These are phyloP conservation scores for Brassica juncea DNA, from an alignment of 345 rosid species.

Conservation along the genomic window DNA sequence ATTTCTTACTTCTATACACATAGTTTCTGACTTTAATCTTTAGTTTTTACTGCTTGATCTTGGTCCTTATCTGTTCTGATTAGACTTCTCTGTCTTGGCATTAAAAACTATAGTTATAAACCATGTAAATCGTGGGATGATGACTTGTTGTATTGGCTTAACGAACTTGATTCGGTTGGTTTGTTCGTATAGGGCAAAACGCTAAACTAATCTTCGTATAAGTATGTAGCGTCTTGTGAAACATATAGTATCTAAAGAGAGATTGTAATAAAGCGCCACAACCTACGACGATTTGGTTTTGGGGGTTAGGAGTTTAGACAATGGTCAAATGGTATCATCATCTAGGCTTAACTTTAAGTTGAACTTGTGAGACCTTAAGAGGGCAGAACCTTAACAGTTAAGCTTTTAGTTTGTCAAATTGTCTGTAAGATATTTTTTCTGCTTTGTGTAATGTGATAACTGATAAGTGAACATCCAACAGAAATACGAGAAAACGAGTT, in stretches of 20 bases:
- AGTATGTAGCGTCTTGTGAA: background rate
- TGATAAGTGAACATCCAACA: background rate
- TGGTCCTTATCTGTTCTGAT: slow-evolving; percentile 10
- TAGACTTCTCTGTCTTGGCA: slow-evolving; percentile 2
- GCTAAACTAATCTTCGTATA: background rate
- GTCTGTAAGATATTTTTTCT: slow-evolving; percentile 17
- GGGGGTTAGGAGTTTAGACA: background rate
- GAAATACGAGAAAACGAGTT: background rate
- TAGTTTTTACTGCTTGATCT: background rate
- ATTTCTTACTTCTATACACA: background rate
- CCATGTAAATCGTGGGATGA: background rate
- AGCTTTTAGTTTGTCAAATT: slow-evolving; percentile 28
- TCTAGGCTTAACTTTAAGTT: slow-evolving; percentile 1
- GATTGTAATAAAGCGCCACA: background rate
- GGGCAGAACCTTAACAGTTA: background rate
- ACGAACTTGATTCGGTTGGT: background rate
- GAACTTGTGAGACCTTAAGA: background rate
- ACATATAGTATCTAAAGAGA: background rate
- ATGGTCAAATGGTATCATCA: slow-evolving; percentile 6
- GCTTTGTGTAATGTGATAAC: background rate
- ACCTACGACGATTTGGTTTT: background rate
- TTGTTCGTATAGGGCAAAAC: background rate
- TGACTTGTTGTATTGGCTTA: background rate
- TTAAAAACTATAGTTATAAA: background rate
- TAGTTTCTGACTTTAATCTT: background rate